These are phyloP conservation scores for Knoxia roxburghii DNA, from an alignment of 257 asterid species.

Conservation along the genomic window DNA sequence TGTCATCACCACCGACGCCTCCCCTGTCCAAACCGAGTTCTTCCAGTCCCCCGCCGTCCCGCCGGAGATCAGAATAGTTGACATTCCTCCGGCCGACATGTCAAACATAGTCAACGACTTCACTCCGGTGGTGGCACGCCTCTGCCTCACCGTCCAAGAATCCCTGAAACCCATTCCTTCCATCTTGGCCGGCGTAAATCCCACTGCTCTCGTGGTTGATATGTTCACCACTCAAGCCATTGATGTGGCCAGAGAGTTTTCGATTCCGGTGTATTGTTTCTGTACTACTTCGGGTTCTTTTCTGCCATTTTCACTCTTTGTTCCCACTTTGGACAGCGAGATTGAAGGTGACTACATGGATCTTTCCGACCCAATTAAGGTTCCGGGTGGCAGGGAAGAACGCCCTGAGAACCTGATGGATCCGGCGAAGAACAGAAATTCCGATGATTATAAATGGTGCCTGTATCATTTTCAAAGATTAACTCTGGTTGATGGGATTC, in stretches of 20 bases:
- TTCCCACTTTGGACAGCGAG: constrained; percentile 35
- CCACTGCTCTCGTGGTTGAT: constrained; percentile 28
- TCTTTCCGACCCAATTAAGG: constrained; percentile 24
- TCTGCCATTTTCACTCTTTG: constrained; percentile 23
- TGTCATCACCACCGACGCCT: constrained; percentile 32
- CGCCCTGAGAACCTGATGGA: constrained; percentile 24
- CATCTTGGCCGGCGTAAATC: constrained; percentile 10
- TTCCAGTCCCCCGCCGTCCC: constrained; percentile 20
- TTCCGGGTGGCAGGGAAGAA: constrained; percentile 31
- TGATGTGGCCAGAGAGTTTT: constrained; percentile 27
- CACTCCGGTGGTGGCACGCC: constrained; percentile 20
- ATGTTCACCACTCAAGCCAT: constrained; percentile 35
- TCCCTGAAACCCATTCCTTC: constrained; percentile 25
- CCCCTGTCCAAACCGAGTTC: constrained; percentile 32
- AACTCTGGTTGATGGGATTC: constrained; percentile 23
- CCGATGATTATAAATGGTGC: constrained; percentile 40
- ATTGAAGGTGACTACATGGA: constrained; percentile 32
- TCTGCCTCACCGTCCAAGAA: constrained; percentile 20
- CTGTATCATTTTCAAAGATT: constrained; percentile 24
- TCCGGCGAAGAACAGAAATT: constrained; percentile 28
- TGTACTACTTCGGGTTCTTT: constrained; percentile 31
- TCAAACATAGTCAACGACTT: constrained; percentile 15
- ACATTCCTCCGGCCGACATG: constrained; percentile 37
- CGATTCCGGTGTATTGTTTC: constrained; percentile 33
- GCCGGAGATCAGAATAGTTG: constrained; percentile 16